Conservation (phyloP, 495 filamentous ascomycete genomes). For the Echria macrotheca region DNA sequence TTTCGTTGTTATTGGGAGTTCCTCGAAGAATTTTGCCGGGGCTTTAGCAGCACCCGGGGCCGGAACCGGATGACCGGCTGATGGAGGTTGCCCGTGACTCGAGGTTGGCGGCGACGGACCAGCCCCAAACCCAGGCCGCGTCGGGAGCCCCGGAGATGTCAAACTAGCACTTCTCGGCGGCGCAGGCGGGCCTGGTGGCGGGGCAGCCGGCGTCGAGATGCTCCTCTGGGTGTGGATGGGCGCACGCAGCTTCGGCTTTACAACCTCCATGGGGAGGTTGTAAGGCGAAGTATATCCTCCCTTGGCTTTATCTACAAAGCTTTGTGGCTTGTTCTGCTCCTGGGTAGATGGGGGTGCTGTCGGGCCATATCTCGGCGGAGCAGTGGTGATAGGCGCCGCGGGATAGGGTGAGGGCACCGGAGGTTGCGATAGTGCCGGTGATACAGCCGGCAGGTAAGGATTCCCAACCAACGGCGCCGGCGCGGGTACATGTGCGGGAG, state of each 20-base stretch:
- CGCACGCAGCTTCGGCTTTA: slow-evolving; percentile 57
- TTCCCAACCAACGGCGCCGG: no score
- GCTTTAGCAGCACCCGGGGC: slow-evolving; percentile 29
- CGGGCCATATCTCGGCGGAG: slow-evolving; percentile 39
- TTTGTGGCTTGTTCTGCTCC: slow-evolving; percentile 55
- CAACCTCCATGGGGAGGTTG: slow-evolving; percentile 86
- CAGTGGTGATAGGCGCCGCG: slow-evolving; percentile 35
- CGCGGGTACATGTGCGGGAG: slow-evolving; percentile 23
- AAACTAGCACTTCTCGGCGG: slow-evolving; percentile 62
- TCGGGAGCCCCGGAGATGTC: slow-evolving; percentile 33
- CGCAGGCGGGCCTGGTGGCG: slow-evolving; percentile 37
- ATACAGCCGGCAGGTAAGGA: slow-evolving; percentile 26
- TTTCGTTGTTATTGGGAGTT: slow-evolving; percentile 64
- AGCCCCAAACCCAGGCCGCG: slow-evolving; percentile 25
- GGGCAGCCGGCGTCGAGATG: slow-evolving; percentile 31
- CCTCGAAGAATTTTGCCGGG: slow-evolving; percentile 74
- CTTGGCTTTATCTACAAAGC: slow-evolving; percentile 83
- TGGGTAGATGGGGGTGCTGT: slow-evolving; percentile 33
- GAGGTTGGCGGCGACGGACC: slow-evolving; percentile 26
- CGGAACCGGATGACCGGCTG: slow-evolving; percentile 20
- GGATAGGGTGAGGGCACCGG: slow-evolving; percentile 28
- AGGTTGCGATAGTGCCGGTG: slow-evolving; percentile 21
- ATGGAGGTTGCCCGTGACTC: slow-evolving; percentile 29
- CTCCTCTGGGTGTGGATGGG: slow-evolving; percentile 37
- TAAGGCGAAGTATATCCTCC: slow-evolving; percentile 91